Conservation (phyloP, 2,329 filamentous ascomycete species). For the Ceratocystis alfenasii region DNA sequence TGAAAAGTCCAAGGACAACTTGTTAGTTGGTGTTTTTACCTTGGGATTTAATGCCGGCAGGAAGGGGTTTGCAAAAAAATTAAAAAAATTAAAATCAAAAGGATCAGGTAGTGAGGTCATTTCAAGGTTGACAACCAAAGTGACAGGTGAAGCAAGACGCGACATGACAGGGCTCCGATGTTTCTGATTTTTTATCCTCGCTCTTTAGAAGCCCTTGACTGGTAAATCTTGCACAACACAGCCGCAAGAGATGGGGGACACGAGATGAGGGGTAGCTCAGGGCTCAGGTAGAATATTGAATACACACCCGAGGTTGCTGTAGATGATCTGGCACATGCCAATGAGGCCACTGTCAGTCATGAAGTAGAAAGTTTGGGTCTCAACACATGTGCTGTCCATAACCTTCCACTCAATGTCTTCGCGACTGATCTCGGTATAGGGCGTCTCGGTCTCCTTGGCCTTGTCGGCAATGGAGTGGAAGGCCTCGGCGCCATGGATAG, state of each 20-base stretch:
- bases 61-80: not conserved
- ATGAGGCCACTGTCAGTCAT: constrained; percentile 65
- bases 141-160: constrained; percentile 2
- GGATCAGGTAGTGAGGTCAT: not conserved
- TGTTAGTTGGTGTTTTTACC: not conserved
- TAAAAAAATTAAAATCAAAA: not conserved
- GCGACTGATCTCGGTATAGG: constrained; percentile 67
- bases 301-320: constrained; percentile 87
- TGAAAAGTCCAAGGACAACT: constrained; percentile 3
- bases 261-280: constrained; percentile 7
- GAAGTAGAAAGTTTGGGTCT: constrained; percentile 92
- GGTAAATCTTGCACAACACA: constrained; percentile 4
- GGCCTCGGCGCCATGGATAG: constrained; percentile 81
- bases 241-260: constrained; percentile 23
- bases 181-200: constrained; percentile 4
- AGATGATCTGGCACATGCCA: constrained; percentile 81
- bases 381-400: constrained; percentile 75
- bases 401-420: constrained; percentile 73
- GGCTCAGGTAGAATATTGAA: constrained; percentile 10
- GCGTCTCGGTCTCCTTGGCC: constrained; percentile 56
- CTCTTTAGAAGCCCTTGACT: not conserved
- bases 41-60: not conserved
- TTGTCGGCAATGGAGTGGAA: constrained; percentile 78
- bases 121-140: not conserved
- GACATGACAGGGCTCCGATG: constrained; percentile 2